Conservation (phyloP, 257 asterid species). For the Capsicum rhomboideum region DNA sequence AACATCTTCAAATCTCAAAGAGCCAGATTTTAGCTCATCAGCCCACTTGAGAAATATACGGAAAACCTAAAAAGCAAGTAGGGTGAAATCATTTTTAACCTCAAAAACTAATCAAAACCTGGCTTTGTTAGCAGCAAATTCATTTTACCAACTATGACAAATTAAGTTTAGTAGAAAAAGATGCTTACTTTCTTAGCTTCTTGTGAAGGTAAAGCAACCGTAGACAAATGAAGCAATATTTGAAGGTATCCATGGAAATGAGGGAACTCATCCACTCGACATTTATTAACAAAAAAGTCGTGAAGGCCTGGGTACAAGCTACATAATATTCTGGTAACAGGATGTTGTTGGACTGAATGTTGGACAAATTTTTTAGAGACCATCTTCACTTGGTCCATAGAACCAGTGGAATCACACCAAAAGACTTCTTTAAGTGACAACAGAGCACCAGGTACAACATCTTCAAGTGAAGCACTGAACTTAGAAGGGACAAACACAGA, state of each 20-base stretch:
- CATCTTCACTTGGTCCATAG: slow-evolving; percentile 34
- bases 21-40: slow-evolving; percentile 59
- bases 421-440: slow-evolving; percentile 64
- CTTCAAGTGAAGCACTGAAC: slow-evolving; percentile 37
- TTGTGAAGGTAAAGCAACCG: slow-evolving; percentile 52
- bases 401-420: slow-evolving; percentile 65
- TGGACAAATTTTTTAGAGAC: slow-evolving; percentile 18
- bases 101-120: background rate
- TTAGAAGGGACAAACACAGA: slow-evolving; percentile 70
- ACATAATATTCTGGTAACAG: slow-evolving; percentile 35
- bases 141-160: background rate
- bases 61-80: slow-evolving; percentile 40
- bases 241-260: slow-evolving; percentile 64
- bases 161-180: background rate
- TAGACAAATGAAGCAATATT: slow-evolving; percentile 59
- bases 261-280: slow-evolving; percentile 72
- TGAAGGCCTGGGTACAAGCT: slow-evolving; percentile 63
- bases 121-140: background rate
- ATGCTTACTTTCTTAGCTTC: slow-evolving; percentile 64
- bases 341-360: slow-evolving; percentile 11
- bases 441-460: slow-evolving; percentile 57
- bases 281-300: slow-evolving; percentile 72
- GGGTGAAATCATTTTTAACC: background rate
- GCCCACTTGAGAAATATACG: slow-evolving; percentile 65
- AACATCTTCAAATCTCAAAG: slow-evolving; percentile 52